phyloP scores from a whole-genome alignment of 148 eudicot species.

The Bassia scoparia region DNA sequence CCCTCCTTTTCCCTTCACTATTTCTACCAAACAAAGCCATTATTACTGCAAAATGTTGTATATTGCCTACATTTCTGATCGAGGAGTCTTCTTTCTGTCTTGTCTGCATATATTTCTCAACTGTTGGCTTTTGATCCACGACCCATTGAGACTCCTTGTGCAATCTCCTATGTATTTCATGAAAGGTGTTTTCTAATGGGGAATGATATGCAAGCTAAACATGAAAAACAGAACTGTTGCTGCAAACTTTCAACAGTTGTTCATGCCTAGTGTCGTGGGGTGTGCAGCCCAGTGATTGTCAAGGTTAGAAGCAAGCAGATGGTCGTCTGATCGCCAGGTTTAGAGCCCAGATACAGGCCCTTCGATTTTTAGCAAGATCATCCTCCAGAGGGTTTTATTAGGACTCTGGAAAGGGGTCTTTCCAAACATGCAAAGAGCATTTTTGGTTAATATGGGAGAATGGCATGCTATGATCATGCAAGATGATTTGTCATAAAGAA shows the following conservation, averaged over 20 bases:
- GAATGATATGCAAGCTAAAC: too few species aligned
- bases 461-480: conserved; percentile 89
- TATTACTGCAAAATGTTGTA: too few species aligned
- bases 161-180: too few species aligned
- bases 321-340: conserved; percentile 56
- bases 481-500: conserved; percentile 53
- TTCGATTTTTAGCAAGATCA: conserved; percentile 49
- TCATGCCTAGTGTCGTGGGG: conserved; percentile 46
- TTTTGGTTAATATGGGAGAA: conserved; percentile 92
- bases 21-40: too few species aligned
- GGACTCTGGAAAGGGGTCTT: conserved; percentile 88
- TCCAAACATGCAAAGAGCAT: conserved; percentile 83
- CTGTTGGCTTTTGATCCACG: too few species aligned
- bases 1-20: too few species aligned
- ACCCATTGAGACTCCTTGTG: too few species aligned
- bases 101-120: too few species aligned
- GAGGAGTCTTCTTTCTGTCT: too few species aligned
- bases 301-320: conserved; percentile 94
- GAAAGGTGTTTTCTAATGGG: too few species aligned
- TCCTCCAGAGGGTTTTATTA: conserved; percentile 49
- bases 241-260: conserved; percentile 18
- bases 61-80: too few species aligned
- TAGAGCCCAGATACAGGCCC: conserved; percentile 65
- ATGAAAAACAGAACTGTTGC: background rate
- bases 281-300: conserved; percentile 90